phyloP scores from a whole-genome alignment of 495 filamentous ascomycete genomes.

The Amniculicola lignicola region DNA sequence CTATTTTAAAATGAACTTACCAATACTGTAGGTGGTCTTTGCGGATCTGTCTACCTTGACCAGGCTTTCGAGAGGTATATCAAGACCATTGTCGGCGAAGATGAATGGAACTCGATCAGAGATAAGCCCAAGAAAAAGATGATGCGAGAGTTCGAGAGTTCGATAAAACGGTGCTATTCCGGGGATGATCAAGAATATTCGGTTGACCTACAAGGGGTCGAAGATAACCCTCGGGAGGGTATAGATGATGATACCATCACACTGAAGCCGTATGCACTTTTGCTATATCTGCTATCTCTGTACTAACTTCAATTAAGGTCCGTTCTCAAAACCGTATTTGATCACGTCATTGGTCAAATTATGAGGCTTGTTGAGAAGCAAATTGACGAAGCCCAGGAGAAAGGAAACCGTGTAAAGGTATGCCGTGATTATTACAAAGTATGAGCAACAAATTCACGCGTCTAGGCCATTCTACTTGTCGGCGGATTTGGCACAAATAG shows the following conservation, averaged over 20 bases:
- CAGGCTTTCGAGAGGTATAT: slow-evolving; percentile 15
- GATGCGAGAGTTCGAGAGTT: slow-evolving; percentile 5
- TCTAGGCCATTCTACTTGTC: slow-evolving; percentile 22
- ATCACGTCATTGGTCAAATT: slow-evolving; percentile 11
- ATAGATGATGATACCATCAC: slow-evolving; percentile 8
- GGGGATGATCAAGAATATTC: not conserved
- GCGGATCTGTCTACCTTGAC: slow-evolving; percentile 17
- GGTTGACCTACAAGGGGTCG: slow-evolving; percentile 1
- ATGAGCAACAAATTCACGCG: not conserved
- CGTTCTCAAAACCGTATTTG: slow-evolving; percentile 1
- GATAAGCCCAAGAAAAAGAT: slow-evolving; percentile 3
- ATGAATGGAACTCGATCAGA: slow-evolving; percentile 6
- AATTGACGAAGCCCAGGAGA: slow-evolving; percentile 12
- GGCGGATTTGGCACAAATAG: slow-evolving; percentile 19
- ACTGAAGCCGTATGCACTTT: slow-evolving; percentile 9
- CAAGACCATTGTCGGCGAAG: slow-evolving; percentile 14
- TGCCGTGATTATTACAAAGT: too few species aligned
- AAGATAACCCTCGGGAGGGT: slow-evolving; percentile 1
- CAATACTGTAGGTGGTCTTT: slow-evolving; percentile 12
- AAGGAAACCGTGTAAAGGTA: slow-evolving; percentile 4
- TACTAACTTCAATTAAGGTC: not conserved
- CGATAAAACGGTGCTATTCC: slow-evolving; percentile 4
- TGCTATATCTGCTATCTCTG: too few species aligned
- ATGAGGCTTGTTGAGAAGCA: slow-evolving; percentile 5
- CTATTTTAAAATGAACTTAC: not conserved